Base-by-base conservation (phyloP, 768 basidiomycete species). In the Psilocybe azurescens region DNA sequence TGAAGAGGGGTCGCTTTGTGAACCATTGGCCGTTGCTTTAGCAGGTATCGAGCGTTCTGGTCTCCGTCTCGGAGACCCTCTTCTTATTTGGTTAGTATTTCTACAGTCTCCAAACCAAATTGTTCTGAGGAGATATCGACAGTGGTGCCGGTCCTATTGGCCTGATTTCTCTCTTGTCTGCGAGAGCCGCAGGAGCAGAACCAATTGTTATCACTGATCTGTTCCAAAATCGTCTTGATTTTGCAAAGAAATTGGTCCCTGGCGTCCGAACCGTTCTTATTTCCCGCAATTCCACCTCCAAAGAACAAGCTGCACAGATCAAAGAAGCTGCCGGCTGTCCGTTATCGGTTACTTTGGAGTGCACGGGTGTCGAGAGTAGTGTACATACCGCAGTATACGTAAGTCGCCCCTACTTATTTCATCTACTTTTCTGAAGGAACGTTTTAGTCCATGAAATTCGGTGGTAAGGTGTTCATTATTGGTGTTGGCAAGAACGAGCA, bases 61-160 rank as follows among this genome's bases (percentile, higher is more conserved):
- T 18, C 81, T 90, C 49, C 82, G 86, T 44, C 86, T 90, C 30
- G 88, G 89, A 5, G 87, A 90, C 67, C 80, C 86, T 8, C 72
- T 83, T 51, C 77, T 89, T 20, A 80, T 89, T 62, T 89, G 87
- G 87, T 88, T 73, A 16, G 69, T 6, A 8, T 36, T 32, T 18
- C 6, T 18, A 24, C n/a, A 4, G 28, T 41, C 18, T 30, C 7
- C 3, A 28, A 10, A n/a, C 3, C 14, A 14, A 28, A 29, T 30
- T 16, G 29, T 9, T 39, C 14, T 28, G 29, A 52, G 28, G 9
- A 53, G 24, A 33, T 32, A 52, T 30, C 53, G 13, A 54, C 59
- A 88, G 87, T 68, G 88, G 88, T 58, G 86, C 88, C 24, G 88
- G 88, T 16, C 88, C 89, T 2, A 89, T 90, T 57, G 88, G 88